Percentiles rank a stretch among this genome's conserved stretches.
Evolutionary conservation across 176 grass and related monocot species (phyloP).

Genomic region (Triticum turgidum): DNA sequence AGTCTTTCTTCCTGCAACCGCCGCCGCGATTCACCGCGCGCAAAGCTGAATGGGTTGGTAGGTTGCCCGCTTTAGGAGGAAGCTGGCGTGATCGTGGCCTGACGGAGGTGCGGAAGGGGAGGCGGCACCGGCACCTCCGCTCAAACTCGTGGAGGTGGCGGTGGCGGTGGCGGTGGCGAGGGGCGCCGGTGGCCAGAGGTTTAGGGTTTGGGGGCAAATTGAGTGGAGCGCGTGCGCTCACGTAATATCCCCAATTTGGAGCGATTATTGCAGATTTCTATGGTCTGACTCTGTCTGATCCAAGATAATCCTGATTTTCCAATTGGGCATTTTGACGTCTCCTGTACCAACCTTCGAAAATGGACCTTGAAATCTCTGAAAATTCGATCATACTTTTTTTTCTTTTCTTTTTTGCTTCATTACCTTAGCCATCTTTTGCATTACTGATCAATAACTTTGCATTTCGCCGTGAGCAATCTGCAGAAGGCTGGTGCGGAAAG

Average conservation of each 20-base stretch:
- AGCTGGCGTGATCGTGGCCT: neutral
- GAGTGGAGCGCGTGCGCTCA: neutral
- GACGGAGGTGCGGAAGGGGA: neutral
- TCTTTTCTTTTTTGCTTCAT: neutral
- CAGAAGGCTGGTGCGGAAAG: neutral
- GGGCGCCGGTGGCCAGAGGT: neutral
- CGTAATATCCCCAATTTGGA: neutral
- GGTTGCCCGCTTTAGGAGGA: neutral
- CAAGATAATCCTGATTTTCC: neutral
- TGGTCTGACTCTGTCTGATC: neutral
- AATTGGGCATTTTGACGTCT: neutral
- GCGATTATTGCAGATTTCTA: neutral
- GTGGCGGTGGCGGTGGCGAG: too few relatives aligned
- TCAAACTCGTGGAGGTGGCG: neutral
- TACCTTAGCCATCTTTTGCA: neutral
- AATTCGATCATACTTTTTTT: neutral
- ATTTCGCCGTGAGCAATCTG: neutral
- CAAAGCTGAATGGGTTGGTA: too few relatives aligned
- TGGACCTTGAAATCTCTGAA: neutral
- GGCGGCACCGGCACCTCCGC: neutral
- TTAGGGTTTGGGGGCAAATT: neutral
- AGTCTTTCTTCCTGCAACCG: neutral
- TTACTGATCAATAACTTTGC: neutral
- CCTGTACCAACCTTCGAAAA: neutral
- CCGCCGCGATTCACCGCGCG: neutral